Base-by-base conservation (phyloP, 768 basidiomycete genomes). In the Kwoniella bestiolae region DNA sequence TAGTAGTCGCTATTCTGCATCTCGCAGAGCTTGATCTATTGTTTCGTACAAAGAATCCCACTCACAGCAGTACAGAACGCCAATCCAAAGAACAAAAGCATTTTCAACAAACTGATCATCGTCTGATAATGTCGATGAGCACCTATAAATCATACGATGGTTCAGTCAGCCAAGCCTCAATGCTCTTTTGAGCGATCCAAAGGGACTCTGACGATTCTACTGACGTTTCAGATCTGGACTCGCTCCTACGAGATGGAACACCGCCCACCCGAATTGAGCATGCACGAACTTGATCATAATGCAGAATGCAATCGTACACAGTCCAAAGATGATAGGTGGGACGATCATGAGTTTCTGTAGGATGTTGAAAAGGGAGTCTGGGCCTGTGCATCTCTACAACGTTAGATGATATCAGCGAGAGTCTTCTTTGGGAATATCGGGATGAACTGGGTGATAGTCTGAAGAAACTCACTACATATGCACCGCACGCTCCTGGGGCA, bases 41-140 rank as follows among this genome's bases (percentile, higher is more conserved):
- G 18, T 45, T 14, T 5, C 72, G 49, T 44, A 69, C 73, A 76
- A 73, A n/a, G n/a, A n/a, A n/a, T n/a, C n/a, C n/a, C n/a, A 59
- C 75, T 72, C 55, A 74, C 75, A 11, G 75, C 72, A 1, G 70
- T 52, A 51, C 75, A 76, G 52, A 74, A 76, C 6, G 72, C 66
- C 23, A 72, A 31, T 8, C 65, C 70, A 62, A 72, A 76, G 62
- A 72, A 76, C 21, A 76, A 41, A 5, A 72, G 47, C 55, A 74
- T 60, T 59, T 76, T 76, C 38, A 76, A 61, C 0, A 76, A 56
- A 12, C 68, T 66, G 45, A 76, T 60, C 45, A 76, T 60, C 11
- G 63, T 73, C 55, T 76, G 72, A 49, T 76, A 76, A 8, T 71
- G 56, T 25, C 72, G 53, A 47, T 76, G 75, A 55, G 71, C 68